phyloP scores from a whole-genome alignment of 2,329 filamentous ascomycete genomes.

The Trichophyton schoenleinii region DNA sequence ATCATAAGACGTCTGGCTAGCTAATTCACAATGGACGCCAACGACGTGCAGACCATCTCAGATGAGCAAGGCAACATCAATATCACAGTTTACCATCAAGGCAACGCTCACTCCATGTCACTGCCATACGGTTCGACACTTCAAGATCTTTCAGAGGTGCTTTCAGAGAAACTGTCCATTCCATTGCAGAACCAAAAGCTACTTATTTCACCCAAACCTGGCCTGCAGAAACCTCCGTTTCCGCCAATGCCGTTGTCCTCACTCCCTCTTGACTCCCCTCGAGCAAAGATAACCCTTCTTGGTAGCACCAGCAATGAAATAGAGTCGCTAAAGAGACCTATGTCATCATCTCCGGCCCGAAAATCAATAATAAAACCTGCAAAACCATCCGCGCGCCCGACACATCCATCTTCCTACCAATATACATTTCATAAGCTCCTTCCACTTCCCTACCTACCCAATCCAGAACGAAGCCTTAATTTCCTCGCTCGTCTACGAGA shows the following conservation, averaged over 20 bases:
- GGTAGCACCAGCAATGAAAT: conserved; percentile 33
- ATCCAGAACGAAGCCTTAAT: conserved; percentile 55
- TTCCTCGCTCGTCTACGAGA: conserved; percentile 65
- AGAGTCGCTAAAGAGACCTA: conserved; percentile 29
- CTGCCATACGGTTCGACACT: conserved; percentile 42
- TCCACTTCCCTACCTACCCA: conserved; percentile 64
- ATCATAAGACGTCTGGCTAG: too few relatives aligned
- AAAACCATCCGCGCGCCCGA: conserved; percentile 20
- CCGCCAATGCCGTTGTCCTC: conserved; percentile 23
- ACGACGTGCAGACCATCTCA: not conserved
- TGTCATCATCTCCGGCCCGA: conserved; percentile 14
- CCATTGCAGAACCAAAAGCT: conserved; percentile 33
- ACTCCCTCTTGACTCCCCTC: conserved; percentile 25
- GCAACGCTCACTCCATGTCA: conserved; percentile 37
- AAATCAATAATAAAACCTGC: conserved; percentile 13
- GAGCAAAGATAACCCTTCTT: conserved; percentile 36
- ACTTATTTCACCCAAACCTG: conserved; percentile 36
- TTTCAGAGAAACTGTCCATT: conserved; percentile 27
- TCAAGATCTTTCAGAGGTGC: conserved; percentile 27
- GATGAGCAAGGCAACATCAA: not conserved
- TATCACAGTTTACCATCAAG: conserved; percentile 45
- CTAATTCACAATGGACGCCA: not conserved
- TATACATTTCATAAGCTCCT: conserved; percentile 75
- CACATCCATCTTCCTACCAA: conserved; percentile 21
- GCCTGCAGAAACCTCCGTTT: conserved; percentile 36